Evolutionary conservation across 331 rosid species (phyloP).

Genomic region (Prunus yedoensis): DNA sequence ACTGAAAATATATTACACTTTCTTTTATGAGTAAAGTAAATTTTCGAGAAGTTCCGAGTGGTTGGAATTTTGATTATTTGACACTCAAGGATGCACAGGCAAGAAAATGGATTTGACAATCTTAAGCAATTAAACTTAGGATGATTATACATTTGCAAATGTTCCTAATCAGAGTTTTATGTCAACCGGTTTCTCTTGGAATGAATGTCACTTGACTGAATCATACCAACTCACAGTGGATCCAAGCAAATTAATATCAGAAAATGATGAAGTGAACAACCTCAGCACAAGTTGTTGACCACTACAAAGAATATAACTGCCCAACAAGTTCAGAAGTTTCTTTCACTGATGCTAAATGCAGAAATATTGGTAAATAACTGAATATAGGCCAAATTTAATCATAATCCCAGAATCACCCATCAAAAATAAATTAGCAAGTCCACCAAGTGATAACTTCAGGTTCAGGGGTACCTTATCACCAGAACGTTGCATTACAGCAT

Average conservation of each 20-base stretch:
- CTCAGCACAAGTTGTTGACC: background rate
- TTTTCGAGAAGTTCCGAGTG: background rate
- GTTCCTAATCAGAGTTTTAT: background rate
- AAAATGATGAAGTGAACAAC: background rate
- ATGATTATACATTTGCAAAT: background rate
- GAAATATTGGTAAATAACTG: background rate
- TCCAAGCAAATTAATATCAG: background rate
- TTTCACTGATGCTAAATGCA: background rate
- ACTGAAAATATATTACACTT: background rate
- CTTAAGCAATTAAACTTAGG: background rate
- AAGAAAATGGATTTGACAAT: background rate
- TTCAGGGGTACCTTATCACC: constrained; percentile 50
- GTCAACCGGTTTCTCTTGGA: constrained; percentile 1
- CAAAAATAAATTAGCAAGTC: background rate
- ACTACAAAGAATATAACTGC: background rate
- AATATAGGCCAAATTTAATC: background rate
- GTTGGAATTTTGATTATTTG: background rate
- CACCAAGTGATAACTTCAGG: constrained; percentile 10
- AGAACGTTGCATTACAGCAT: constrained; percentile 64
- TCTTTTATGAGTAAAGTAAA: background rate
- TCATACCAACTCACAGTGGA: background rate
- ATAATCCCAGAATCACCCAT: background rate
- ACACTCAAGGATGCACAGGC: too few species aligned
- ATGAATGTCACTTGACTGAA: background rate
- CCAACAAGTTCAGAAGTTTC: background rate